A percentile compares a stretch with the other conserved stretches of the same genome.
These are phyloP conservation scores for Penicillium sp. DNA, from an alignment of 2,329 filamentous ascomycete species.

Conservation along the genomic window DNA sequence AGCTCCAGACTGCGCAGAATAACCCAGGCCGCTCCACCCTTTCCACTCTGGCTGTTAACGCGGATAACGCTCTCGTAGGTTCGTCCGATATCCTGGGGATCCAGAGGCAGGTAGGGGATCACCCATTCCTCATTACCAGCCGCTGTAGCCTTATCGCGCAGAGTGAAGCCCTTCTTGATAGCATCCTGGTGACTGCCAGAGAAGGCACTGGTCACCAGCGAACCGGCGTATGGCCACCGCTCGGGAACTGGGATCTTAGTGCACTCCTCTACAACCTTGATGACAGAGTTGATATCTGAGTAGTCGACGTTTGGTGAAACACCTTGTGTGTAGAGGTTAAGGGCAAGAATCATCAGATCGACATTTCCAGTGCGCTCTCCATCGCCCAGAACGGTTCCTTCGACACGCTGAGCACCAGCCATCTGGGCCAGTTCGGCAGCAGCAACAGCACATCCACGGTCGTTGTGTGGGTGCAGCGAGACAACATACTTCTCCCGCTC, in stretches of 20 bases:
- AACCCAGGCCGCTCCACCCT: slow-evolving; percentile 93
- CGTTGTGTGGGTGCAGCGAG: slow-evolving; percentile 92
- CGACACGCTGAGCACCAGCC: slow-evolving; percentile 92
- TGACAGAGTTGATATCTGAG: slow-evolving; percentile 82
- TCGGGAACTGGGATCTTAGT: slow-evolving; percentile 95
- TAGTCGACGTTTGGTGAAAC: slow-evolving; percentile 86
- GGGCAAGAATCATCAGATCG: slow-evolving; percentile 85
- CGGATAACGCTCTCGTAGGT: slow-evolving; percentile 98
- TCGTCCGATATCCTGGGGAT: slow-evolving; percentile 89
- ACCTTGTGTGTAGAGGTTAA: slow-evolving; percentile 96
- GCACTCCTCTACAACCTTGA: slow-evolving; percentile 86
- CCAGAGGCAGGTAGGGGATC: slow-evolving; percentile 89
- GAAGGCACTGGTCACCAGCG: slow-evolving; percentile 69
- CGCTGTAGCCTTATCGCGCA: slow-evolving; percentile 65
- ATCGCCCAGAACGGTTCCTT: slow-evolving; percentile 92
- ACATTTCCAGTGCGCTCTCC: slow-evolving; percentile 96
- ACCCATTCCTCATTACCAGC: slow-evolving; percentile 73
- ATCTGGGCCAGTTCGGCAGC: slow-evolving; percentile 93
- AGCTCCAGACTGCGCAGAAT: slow-evolving; percentile 87
- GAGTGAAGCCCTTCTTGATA: slow-evolving; percentile 83
- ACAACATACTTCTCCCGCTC: slow-evolving; percentile 87
- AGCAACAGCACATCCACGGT: slow-evolving; percentile 85
- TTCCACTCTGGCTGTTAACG: slow-evolving; percentile 95
- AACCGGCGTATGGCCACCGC: slow-evolving; percentile 84
- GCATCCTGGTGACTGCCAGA: slow-evolving; percentile 93